Conservation (phyloP, 169 alveolate genomes). For the Eimeria maxima region DNA sequence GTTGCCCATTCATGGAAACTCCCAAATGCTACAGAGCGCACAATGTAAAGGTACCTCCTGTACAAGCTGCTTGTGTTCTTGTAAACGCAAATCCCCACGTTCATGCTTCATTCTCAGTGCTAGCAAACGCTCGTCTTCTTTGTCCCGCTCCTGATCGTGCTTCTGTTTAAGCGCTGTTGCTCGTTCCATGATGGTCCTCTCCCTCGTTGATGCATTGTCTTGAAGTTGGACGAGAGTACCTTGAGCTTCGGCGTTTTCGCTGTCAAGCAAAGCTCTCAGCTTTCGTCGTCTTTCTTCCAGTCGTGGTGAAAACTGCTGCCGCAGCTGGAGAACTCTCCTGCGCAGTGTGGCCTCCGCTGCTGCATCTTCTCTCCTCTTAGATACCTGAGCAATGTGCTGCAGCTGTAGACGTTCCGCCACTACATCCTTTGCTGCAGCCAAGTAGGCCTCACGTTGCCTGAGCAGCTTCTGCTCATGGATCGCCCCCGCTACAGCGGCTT, state of each 20-base stretch:
- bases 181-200: slow-evolving; percentile 54
- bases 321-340: slow-evolving; percentile 15
- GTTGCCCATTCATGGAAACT: not conserved
- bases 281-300: slow-evolving; percentile 51
- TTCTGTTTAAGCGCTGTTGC: slow-evolving; percentile 52
- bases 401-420: slow-evolving; percentile 22
- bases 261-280: slow-evolving; percentile 45
- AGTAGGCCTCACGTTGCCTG: slow-evolving; percentile 63
- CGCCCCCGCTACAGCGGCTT: slow-evolving; percentile 54
- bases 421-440: slow-evolving; percentile 59
- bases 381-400: slow-evolving; percentile 46
- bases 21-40: not conserved
- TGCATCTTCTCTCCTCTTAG: slow-evolving; percentile 33
- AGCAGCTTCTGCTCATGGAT: slow-evolving; percentile 40
- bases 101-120: slow-evolving; percentile 1
- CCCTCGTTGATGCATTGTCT: slow-evolving; percentile 36
- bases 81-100: slow-evolving; percentile 35
- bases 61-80: slow-evolving; percentile 22
- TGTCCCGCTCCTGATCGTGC: slow-evolving; percentile 28
- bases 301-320: slow-evolving; percentile 15
- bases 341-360: slow-evolving; percentile 53
- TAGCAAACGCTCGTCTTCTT: slow-evolving; percentile 63
- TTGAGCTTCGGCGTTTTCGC: slow-evolving; percentile 26
- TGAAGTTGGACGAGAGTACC: slow-evolving; percentile 19
- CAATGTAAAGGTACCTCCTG: slow-evolving; percentile 21